Evolutionary conservation across 164 flowering plant genomes (phyloP).

Genomic region (Akebia trifoliata): DNA sequence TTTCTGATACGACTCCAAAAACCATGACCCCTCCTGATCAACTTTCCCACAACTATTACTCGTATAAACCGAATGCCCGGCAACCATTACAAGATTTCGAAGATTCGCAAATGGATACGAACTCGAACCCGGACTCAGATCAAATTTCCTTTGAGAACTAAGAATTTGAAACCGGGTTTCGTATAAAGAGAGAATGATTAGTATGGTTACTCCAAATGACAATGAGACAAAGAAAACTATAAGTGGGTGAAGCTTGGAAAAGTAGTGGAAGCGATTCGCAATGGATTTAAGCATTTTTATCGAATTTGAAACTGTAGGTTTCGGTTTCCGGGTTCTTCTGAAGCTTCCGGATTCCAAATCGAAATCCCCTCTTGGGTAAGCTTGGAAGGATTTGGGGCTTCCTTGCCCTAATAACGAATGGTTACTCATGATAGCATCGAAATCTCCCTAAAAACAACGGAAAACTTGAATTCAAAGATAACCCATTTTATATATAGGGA

Average conservation of each 20-base stretch:
- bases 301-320: constrained; percentile 23
- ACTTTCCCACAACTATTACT: constrained; percentile 79
- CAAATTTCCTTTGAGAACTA: constrained; percentile 23
- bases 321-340: constrained; percentile 46
- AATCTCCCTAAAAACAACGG: constrained; percentile 12
- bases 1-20: constrained; percentile 87
- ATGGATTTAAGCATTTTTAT: constrained; percentile 55
- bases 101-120: constrained; percentile 55
- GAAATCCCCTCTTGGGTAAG: constrained; percentile 66
- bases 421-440: constrained; percentile 45
- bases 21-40: constrained; percentile 89
- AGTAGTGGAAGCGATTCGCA: constrained; percentile 44
- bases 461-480: too few species aligned
- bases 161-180: constrained; percentile 34
- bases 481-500: too few species aligned
- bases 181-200: constrained; percentile 50
- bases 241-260: constrained; percentile 61
- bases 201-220: constrained; percentile 50
- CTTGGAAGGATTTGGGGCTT: constrained; percentile 66
- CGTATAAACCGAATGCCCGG: constrained; percentile 93
- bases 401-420: constrained; percentile 41
- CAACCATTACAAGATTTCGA: constrained; percentile 91
- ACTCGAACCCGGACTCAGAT: constrained; percentile 16
- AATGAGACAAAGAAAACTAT: constrained; percentile 46
- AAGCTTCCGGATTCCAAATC: constrained; percentile 73